Conservation (phyloP, 768 basidiomycete species). For the Strobilomyces confusus region DNA sequence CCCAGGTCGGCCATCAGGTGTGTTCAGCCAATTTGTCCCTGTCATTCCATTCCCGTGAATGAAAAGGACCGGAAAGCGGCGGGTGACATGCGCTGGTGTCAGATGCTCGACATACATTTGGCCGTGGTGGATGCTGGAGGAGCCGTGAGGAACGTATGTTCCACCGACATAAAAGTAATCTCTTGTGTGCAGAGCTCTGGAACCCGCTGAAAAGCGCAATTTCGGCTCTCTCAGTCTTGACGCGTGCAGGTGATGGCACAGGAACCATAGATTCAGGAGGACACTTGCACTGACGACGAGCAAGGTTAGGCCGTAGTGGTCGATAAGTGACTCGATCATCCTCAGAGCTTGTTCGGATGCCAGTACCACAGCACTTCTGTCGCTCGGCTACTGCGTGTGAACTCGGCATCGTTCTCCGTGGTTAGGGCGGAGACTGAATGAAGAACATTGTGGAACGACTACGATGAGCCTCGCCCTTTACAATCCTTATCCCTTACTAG, state of each 20-base stretch:
- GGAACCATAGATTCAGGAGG: constrained; percentile 18
- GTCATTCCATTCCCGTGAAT: constrained; percentile 54
- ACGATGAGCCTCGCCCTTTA: too few relatives aligned
- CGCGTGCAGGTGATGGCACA: constrained; percentile 4
- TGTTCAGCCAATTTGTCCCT: constrained; percentile 49
- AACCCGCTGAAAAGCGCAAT: not conserved
- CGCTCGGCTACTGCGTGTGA: too few relatives aligned
- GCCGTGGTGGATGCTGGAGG: constrained; percentile 37
- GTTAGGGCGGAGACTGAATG: too few relatives aligned
- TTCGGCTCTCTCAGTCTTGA: not conserved
- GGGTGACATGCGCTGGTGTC: constrained; percentile 36
- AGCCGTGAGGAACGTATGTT: constrained; percentile 33
- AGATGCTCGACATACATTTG: constrained; percentile 55
- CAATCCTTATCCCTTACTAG: too few relatives aligned
- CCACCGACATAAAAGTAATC: constrained; percentile 49
- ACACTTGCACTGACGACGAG: constrained; percentile 11
- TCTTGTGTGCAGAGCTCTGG: constrained; percentile 41
- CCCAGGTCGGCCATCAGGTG: constrained; percentile 50
- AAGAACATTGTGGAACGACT: too few relatives aligned
- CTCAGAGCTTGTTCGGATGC: too few relatives aligned
- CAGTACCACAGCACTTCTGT: too few relatives aligned
- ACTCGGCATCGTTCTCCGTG: too few relatives aligned
- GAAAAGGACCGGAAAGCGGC: constrained; percentile 41
- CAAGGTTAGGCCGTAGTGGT: constrained; percentile 1
- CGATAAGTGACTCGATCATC: too few relatives aligned